A percentile compares a stretch with the other conserved stretches of the same genome.
phyloP scores from a whole-genome alignment of 202 grass and related monocot species.

The Panicum virgatum region DNA sequence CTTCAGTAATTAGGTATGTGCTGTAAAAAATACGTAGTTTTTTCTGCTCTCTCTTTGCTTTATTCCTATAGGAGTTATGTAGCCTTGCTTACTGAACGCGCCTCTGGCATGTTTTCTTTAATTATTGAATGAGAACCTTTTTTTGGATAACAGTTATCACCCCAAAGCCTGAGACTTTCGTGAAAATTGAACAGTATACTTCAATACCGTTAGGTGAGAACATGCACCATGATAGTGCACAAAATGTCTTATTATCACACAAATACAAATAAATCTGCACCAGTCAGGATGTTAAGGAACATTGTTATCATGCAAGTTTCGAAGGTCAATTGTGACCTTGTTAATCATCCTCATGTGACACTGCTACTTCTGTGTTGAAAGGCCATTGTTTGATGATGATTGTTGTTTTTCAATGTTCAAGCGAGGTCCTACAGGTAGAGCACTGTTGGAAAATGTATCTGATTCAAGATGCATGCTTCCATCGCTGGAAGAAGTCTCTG shows the following conservation, averaged over 20 bases:
- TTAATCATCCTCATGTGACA: background rate
- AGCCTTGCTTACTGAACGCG: background rate
- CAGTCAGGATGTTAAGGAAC: background rate
- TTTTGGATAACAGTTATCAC: slow-evolving; percentile 5
- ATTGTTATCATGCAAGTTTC: background rate
- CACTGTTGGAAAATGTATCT: slow-evolving; percentile 32
- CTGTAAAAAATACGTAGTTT: background rate
- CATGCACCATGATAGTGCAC: background rate
- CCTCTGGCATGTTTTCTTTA: background rate
- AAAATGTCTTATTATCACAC: background rate
- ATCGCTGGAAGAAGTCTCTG: slow-evolving; percentile 31
- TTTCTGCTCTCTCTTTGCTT: background rate
- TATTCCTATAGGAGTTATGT: background rate
- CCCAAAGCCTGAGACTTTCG: background rate
- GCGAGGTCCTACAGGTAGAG: slow-evolving; percentile 25
- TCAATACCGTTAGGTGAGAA: background rate
- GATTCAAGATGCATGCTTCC: slow-evolving; percentile 35
- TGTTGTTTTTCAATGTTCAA: slow-evolving; percentile 47
- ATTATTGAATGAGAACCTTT: background rate
- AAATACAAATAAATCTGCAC: background rate
- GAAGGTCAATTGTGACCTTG: background rate
- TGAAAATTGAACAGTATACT: background rate
- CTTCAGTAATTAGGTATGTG: slow-evolving; percentile 1
- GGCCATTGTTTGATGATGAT: background rate
- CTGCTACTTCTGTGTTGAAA: slow-evolving; percentile 11